Evolutionary conservation across 2,329 filamentous ascomycete genomes (phyloP).

Genomic region (Neofusicoccum sp.): DNA sequence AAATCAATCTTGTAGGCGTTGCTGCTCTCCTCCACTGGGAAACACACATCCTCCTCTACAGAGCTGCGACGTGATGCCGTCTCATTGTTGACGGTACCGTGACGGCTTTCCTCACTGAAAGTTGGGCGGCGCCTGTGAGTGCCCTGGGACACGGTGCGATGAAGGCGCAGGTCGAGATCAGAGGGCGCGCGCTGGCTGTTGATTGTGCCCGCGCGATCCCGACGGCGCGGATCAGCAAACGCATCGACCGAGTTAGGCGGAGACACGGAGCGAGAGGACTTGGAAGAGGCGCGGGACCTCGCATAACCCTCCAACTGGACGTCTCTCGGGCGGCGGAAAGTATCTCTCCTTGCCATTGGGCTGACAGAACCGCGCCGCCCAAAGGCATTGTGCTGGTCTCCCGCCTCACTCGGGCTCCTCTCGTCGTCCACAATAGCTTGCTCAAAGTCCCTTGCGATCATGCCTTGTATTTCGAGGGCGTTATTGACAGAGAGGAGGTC

Average conservation of each 20-base stretch:
- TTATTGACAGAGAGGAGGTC: constrained; percentile 36
- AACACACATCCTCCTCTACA: constrained; percentile 85
- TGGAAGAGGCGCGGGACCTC: constrained; percentile 49
- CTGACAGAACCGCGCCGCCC: constrained; percentile 48
- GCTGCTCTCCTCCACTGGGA: constrained; percentile 73
- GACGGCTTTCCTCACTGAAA: constrained; percentile 58
- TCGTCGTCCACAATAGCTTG: constrained; percentile 81
- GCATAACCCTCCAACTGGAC: constrained; percentile 29
- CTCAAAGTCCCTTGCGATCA: constrained; percentile 67
- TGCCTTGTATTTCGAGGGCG: constrained; percentile 41
- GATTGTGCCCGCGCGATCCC: constrained; percentile 69
- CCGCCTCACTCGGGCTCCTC: constrained; percentile 26
- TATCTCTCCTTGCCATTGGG: constrained; percentile 41
- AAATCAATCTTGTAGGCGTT: constrained; percentile 85
- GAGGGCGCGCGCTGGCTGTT: constrained; percentile 56
- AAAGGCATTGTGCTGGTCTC: constrained; percentile 43
- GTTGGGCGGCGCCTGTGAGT: constrained; percentile 63
- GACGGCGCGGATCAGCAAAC: constrained; percentile 85
- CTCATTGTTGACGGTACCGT: constrained; percentile 60
- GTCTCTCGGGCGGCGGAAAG: constrained; percentile 43
- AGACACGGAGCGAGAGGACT: constrained; percentile 68
- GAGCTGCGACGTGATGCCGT: constrained; percentile 66
- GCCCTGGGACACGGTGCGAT: constrained; percentile 68
- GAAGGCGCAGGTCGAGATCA: constrained; percentile 58
- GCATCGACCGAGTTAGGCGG: constrained; percentile 97